These are phyloP conservation scores for Brassica carinata DNA, from an alignment of 345 rosid species.

Conservation along the genomic window DNA sequence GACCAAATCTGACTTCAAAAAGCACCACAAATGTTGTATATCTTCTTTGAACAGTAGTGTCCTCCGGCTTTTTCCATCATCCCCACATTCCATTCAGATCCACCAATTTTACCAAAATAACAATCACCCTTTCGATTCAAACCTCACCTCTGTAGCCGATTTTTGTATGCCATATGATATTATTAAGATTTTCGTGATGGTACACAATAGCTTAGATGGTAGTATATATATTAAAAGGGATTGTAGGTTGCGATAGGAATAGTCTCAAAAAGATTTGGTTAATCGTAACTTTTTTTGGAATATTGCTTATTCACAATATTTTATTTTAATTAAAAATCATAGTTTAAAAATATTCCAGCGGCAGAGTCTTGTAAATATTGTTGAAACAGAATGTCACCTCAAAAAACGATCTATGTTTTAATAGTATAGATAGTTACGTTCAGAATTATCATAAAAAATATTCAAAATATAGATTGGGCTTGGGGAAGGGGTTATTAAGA, in stretches of 20 bases:
- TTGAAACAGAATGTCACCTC: too few species aligned
- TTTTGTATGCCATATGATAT: neutral
- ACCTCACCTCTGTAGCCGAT: neutral
- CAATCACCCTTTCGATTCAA: neutral
- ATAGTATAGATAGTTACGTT: too few species aligned
- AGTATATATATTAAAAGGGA: neutral
- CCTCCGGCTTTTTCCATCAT: too few species aligned
- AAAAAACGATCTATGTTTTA: too few species aligned
- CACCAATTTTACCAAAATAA: neutral
- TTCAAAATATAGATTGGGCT: too few species aligned
- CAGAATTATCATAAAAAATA: too few species aligned
- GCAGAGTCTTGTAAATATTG: too few species aligned
- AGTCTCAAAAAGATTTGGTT: neutral
- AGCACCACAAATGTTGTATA: neutral
- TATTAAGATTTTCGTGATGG: neutral
- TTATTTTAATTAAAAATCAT: too few species aligned
- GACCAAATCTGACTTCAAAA: neutral
- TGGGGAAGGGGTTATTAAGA: too few species aligned
- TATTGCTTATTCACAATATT: neutral
- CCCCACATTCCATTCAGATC: neutral
- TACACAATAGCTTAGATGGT: neutral
- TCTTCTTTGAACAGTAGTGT: neutral
- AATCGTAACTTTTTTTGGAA: neutral
- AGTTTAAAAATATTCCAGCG: too few species aligned
- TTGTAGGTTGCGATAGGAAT: neutral